phyloP scores from a whole-genome alignment of 257 asterid species.

The Lycium barbarum region DNA sequence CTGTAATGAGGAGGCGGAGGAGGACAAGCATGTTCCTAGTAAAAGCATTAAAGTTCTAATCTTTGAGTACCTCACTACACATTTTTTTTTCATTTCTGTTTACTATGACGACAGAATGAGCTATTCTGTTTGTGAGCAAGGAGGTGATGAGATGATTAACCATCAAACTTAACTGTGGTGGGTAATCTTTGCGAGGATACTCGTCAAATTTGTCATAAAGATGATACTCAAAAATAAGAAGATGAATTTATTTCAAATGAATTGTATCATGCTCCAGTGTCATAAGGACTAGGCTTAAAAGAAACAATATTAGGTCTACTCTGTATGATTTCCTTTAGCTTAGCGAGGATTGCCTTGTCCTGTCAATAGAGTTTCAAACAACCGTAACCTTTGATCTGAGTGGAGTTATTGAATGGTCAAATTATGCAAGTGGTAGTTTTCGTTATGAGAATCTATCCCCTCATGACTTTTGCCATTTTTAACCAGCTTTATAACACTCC shows the following conservation, averaged over 20 bases:
- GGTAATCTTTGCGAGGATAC: no score
- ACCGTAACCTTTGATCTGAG: neutral
- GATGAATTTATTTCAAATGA: neutral
- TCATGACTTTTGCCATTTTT: neutral
- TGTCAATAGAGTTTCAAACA: neutral
- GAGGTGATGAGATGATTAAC: neutral
- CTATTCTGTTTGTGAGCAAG: neutral
- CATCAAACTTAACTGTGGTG: no score
- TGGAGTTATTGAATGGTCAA: neutral
- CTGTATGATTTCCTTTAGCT: neutral
- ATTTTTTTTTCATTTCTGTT: no score
- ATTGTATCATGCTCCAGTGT: neutral
- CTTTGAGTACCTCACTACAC: neutral
- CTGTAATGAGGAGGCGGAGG: neutral
- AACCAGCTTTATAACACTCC: neutral
- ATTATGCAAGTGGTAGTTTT: neutral
- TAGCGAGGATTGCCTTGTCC: neutral
- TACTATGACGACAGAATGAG: neutral
- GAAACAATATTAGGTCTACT: neutral
- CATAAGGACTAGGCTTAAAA: neutral
- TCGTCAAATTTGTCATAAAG: no score
- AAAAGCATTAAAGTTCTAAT: neutral
- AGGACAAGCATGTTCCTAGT: neutral
- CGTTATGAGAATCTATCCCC: neutral
- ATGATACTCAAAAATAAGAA: no score